Base-by-base conservation (phyloP, 2,329 filamentous ascomycete species). In the Phoma sp. region DNA sequence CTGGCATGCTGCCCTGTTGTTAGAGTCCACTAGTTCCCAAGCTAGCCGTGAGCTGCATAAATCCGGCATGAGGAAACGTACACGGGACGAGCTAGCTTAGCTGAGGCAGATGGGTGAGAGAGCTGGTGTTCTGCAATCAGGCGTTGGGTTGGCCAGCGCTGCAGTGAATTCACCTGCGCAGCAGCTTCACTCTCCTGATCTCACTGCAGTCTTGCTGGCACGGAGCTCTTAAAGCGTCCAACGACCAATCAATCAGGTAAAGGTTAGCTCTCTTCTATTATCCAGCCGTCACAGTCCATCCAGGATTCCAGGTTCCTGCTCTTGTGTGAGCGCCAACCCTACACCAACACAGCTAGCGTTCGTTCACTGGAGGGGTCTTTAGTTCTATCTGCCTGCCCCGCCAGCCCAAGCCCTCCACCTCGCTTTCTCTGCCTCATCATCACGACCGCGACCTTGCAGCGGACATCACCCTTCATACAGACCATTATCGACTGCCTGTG, bases 61-160 rank as follows among this genome's bases (percentile, higher is more conserved):
- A 57, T 55, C 64, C 66, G 62, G 73, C 76, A 77, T 76, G 65
- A 70, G 64, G 48, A 67, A 64, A 58, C 65, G 63, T 69, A 71
- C 72, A 77, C 74, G 71, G 72, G 75, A 76, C 67, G 64, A 59
- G 56, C 62, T 65, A 66, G 47, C 43, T 25, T 38, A 14, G 46
- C 41, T 46, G 46, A 38, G 38, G 46, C 52, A 50, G 36, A 47
- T 27, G 40, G 47, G 56, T 47, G 52, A 52, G 53, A 44, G 55
- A 45, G 45, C 57, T 51, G 53, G 47, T 56, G 53, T 55, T 55
- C 46, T 46, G 29, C 46, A 14, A 50, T 50, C 46, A 50, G 56
- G 44, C 33, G 39, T 52, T 52, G 45, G 36, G 49, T 45, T 18
- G 18, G 18, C 40, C 52, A 40, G 27, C 27, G 27, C 36, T 33